Evolutionary conservation across 2,329 filamentous ascomycete genomes (phyloP), one percentile per base, ranked within the genome.

Genomic region (Epichloe hybrida): DNA sequence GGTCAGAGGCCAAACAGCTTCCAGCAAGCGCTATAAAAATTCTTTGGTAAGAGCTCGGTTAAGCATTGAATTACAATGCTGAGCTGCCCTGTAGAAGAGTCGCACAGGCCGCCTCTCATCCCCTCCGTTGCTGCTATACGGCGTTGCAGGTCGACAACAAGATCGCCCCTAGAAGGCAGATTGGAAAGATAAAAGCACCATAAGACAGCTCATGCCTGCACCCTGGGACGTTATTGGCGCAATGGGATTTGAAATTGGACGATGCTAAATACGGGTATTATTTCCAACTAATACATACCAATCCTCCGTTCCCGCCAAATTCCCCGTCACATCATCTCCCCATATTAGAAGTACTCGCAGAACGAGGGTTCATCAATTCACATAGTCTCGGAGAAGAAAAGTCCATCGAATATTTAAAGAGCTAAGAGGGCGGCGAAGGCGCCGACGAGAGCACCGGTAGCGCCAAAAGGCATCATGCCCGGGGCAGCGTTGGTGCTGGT

Each of bases 341-440:
- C 17, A 34, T 35, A 27, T 37, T 43, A 23, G 5, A 36, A 49
- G 3, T n/a, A 37, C 13, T 13, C 17, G 39, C 38, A 42, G 6
- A 27, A 3, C 31, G 27, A 48, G 31, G 3, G 9, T 6, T 15
- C 39, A 21, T 12, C 21, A n/a, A 27, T 37, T 17, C 12, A 17
- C 12, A 17, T 47, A 37, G 12, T 31, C n/a, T 37, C 34, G 11
- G 20, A 13, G 13, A 34, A 36, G 1, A 11, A 48, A 35, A 23
- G 12, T 21, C 5, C 40, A 20, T 1, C 8, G 13, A 9, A 52
- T 2, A 53, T 61, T 70, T 75, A 80, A 60, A 79, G 60, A 58
- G 72, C 72, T 50, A 77, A 56, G 54, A 78, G 57, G 52, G 74
- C 76, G 56, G 69, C 75, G 23, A 73, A 23, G 51, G 77, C 63